Evolutionary conservation across 208 protist species (phyloP), one percentile per base, ranked within the genome.

Genomic region (Trypanosoma cruzi): DNA sequence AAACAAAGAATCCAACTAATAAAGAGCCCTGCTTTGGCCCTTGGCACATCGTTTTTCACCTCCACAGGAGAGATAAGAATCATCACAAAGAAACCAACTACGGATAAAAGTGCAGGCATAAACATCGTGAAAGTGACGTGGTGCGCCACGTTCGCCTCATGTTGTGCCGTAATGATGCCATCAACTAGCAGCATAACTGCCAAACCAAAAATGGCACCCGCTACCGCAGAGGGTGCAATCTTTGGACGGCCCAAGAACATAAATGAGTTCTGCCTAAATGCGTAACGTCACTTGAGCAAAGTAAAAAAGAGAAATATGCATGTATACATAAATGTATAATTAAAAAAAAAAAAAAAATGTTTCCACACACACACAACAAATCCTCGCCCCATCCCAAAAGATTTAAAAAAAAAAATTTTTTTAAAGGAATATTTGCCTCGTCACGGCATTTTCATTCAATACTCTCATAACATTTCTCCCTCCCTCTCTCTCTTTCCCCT

Each of bases 1-100:
- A 94, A 81, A 75, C 89, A 88, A 36, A 79, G 32, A 14, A 93
- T 31, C 89, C 91, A 96, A 26, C 82, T 64, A 34, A 87, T 69
- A 69, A 94, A 93, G 37, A 94, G 68, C 42, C 90, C 49, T 55
- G 81, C 77, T 52, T 89, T 89, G 20, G 85, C 79, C 28, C 73
- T 74, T 4, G 64, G 54, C 48, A 82, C 76, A 50, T 85, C 80
- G 37, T 91, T 85, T 55, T 71, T 79, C 24, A 94, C 62, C 56
- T 88, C 83, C 1, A 71, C 73, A 0, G 89, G 87, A 18, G 78
- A 80, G n/a, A 87, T 74, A 13, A 88, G 64, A 18, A 89, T 71
- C 24, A 91, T 72, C 2, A 94, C 50, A 14, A 86, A 40, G 22
- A 93, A 83, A 16, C 86, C 91, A 5, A 90, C 57, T 4, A 82